Evolutionary conservation across 495 filamentous ascomycete genomes (phyloP).

Genomic region (Annulohypoxylon moriforme): DNA sequence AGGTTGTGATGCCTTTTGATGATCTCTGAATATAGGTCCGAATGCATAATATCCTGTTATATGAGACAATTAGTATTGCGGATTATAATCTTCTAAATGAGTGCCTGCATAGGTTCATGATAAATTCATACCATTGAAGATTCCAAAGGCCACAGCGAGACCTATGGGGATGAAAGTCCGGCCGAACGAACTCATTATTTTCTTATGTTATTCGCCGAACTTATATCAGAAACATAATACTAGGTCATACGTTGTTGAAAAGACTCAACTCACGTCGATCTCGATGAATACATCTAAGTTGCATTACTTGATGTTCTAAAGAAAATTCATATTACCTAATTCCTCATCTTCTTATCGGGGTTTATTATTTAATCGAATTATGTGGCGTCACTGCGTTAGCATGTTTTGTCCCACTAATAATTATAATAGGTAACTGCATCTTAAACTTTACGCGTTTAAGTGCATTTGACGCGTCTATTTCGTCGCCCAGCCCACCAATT

Average conservation of each 20-base stretch:
- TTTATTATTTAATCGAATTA: neutral
- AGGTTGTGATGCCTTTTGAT: slow-evolving; percentile 47
- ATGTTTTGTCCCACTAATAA: slow-evolving; percentile 16
- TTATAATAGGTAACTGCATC: neutral
- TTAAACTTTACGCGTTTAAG: slow-evolving; percentile 39
- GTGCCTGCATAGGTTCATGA: slow-evolving; percentile 8
- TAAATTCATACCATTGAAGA: slow-evolving; percentile 49
- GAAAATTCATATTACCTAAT: slow-evolving; percentile 7
- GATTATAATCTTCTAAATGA: slow-evolving; percentile 25
- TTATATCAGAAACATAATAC: neutral
- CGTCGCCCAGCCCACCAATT: neutral
- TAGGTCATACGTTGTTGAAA: neutral
- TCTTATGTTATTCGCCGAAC: neutral
- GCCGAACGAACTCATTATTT: slow-evolving; percentile 43
- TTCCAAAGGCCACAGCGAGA: slow-evolving; percentile 46
- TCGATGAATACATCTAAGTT: no score
- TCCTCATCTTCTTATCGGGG: neutral
- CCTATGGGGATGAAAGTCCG: slow-evolving; percentile 40
- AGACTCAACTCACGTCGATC: no score
- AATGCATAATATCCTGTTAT: slow-evolving; percentile 58
- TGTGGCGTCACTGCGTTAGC: slow-evolving; percentile 6
- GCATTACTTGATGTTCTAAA: no score
- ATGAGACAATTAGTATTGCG: slow-evolving; percentile 20
- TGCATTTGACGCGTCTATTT: slow-evolving; percentile 38
- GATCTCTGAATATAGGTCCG: slow-evolving; percentile 52